Percentiles rank a stretch among this genome's conserved stretches.
These are phyloP conservation scores for Aspergillus brasiliensis DNA, from an alignment of 2,329 filamentous ascomycete genomes.

Conservation along the genomic window DNA sequence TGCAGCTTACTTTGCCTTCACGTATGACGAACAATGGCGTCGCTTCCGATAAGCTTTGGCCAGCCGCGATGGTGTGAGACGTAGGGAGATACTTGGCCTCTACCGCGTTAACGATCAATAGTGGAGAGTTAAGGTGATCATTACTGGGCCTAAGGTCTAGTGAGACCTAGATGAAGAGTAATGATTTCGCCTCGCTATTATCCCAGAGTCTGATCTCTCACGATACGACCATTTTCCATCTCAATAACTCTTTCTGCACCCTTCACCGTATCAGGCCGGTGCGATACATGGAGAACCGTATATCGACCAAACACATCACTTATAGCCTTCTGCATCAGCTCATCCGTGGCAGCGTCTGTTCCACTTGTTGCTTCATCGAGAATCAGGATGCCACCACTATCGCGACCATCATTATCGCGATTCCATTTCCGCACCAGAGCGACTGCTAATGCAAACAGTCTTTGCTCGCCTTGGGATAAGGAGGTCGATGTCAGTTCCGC, in stretches of 20 bases:
- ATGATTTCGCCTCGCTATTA: too few species aligned
- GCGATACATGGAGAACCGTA: background rate
- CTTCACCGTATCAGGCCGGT: background rate
- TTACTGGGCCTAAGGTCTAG: too few species aligned
- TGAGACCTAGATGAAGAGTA: too few species aligned
- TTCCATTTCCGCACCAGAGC: background rate
- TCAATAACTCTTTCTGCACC: background rate
- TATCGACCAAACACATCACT: background rate
- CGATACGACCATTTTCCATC: background rate
- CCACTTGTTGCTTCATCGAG: constrained; percentile 1
- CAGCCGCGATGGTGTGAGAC: too few species aligned
- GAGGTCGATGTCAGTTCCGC: background rate
- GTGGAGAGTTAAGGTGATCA: too few species aligned
- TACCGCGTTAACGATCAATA: too few species aligned
- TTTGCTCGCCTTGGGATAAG: background rate
- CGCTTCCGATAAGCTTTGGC: too few species aligned
- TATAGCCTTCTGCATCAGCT: background rate
- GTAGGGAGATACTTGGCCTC: too few species aligned
- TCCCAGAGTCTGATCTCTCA: too few species aligned
- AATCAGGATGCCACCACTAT: background rate
- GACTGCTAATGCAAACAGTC: background rate
- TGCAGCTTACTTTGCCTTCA: too few species aligned
- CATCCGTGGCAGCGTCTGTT: background rate
- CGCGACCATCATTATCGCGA: background rate
- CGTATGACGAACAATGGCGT: too few species aligned